Evolutionary conservation across 1,139 yeast species (phyloP).

Genomic region (Protomyces gravidus): DNA sequence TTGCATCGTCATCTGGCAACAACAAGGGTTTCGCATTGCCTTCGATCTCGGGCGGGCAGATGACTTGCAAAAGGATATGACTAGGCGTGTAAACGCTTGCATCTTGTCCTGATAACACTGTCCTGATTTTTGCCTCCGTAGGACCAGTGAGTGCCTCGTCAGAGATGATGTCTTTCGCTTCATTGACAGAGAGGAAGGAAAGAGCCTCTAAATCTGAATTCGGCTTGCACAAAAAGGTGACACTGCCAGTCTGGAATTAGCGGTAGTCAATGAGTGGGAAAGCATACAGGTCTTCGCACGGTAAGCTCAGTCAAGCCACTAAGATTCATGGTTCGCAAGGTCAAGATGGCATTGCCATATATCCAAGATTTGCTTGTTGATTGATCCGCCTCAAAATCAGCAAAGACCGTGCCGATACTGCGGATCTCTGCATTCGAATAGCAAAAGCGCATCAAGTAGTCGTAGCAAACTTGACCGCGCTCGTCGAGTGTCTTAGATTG

Average conservation of each 20-base stretch:
- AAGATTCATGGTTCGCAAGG: constrained; percentile 52
- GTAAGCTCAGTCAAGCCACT: constrained; percentile 55
- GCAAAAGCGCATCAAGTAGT: constrained; percentile 63
- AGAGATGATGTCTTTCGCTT: constrained; percentile 16
- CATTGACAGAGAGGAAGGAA: constrained; percentile 9
- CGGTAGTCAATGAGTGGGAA: not conserved
- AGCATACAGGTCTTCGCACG: constrained; percentile 65
- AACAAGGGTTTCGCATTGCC: constrained; percentile 43
- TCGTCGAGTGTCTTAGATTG: constrained; percentile 46
- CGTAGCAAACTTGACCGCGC: constrained; percentile 61
- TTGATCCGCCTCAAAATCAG: constrained; percentile 38
- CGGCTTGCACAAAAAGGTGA: constrained; percentile 28
- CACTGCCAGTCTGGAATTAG: constrained; percentile 27
- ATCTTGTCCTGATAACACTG: constrained; percentile 21
- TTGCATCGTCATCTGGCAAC: constrained; percentile 49
- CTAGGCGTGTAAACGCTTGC: constrained; percentile 44
- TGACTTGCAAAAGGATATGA: constrained; percentile 46
- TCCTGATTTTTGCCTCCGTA: constrained; percentile 15
- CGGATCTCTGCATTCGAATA: constrained; percentile 55
- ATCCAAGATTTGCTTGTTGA: constrained; percentile 53
- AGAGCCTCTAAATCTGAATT: constrained; percentile 21
- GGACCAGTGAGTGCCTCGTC: constrained; percentile 22
- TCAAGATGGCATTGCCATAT: constrained; percentile 55
- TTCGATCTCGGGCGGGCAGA: constrained; percentile 40
- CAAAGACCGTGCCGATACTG: constrained; percentile 33